Conservation (phyloP, 306 rosid genomes). For the Prunus persica region Prunus_persica_NCBIv2 NC_034010.1:2754001-2754500, state of each 20-base stretch:
- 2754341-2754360: constrained; percentile 20
- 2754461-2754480: constrained; percentile 9
- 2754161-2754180: background rate
- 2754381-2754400: constrained; percentile 31
- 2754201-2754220: constrained; percentile 11
- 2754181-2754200: constrained; percentile 6
- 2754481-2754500: constrained; percentile 20
- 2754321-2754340: constrained; percentile 15
- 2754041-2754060: constrained; percentile 1
- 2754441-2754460: constrained; percentile 18
- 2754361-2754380: constrained; percentile 24
- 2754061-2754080: background rate
- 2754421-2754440: constrained; percentile 23
- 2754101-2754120: background rate
- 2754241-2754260: constrained; percentile 14
- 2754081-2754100: background rate
- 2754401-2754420: constrained; percentile 30
- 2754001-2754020: background rate
- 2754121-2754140: background rate
- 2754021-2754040: constrained; percentile 1
- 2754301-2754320: constrained; percentile 23
- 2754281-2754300: constrained; percentile 26
- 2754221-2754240: background rate
- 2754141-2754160: background rate
- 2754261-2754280: constrained; percentile 24